phyloP scores from a whole-genome alignment of 202 grass and related monocot genomes.

The Digitaria exilis region DNA sequence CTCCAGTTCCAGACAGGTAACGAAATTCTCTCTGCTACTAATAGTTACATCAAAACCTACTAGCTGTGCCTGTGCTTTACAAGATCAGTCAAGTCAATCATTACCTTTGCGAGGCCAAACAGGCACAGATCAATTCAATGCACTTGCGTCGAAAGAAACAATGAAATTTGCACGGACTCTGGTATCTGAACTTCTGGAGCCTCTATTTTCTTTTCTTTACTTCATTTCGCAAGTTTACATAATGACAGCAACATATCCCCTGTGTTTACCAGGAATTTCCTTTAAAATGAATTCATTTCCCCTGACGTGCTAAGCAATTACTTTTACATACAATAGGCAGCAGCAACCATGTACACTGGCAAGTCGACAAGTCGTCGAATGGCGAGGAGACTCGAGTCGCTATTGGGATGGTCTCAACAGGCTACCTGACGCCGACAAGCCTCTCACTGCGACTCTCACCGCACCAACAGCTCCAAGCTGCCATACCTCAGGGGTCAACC shows the following conservation, averaged over 20 bases:
- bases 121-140: neutral
- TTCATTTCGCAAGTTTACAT: slow-evolving; percentile 14
- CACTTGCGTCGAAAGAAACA: neutral
- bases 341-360: slow-evolving; percentile 31
- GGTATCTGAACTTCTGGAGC: neutral
- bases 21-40: neutral
- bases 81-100: neutral
- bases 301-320: slow-evolving; percentile 12
- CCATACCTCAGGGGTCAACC: slow-evolving; percentile 68
- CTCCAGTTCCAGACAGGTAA: neutral
- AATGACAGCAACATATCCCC: slow-evolving; percentile 4
- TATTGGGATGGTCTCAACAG: slow-evolving; percentile 59
- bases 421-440: slow-evolving; percentile 64
- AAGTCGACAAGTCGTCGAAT: neutral
- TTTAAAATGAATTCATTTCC: neutral
- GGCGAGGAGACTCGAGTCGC: neutral
- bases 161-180: neutral
- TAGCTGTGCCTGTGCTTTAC: neutral
- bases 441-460: slow-evolving; percentile 84
- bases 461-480: slow-evolving; percentile 84
- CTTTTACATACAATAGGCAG: slow-evolving; percentile 46
- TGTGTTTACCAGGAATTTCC: neutral
- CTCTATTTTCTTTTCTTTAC: neutral
- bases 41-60: neutral
- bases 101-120: neutral